Conservation (phyloP, 495 filamentous ascomycete species). For the Penicillium dipodomyicola region DNA sequence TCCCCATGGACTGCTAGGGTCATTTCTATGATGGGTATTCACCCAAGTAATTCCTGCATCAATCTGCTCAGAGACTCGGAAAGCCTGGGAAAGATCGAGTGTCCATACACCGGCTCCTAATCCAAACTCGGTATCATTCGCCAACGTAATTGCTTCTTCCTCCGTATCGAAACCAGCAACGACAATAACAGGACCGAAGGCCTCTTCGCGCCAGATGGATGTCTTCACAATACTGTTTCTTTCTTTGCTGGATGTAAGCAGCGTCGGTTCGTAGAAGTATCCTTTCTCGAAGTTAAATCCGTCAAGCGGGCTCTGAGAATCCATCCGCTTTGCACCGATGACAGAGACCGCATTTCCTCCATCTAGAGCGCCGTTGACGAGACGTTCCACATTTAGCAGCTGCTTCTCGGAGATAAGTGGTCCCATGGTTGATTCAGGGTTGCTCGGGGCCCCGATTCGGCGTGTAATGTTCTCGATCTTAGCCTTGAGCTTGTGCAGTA, state of each 20-base stretch:
- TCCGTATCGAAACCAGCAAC: constrained; percentile 43
- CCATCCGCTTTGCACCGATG: constrained; percentile 36
- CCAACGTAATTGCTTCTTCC: constrained; percentile 37
- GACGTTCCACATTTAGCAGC: constrained; percentile 15
- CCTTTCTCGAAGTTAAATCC: constrained; percentile 38
- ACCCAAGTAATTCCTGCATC: constrained; percentile 54
- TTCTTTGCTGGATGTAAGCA: constrained; percentile 34
- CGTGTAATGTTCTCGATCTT: constrained; percentile 40
- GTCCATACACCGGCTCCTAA: constrained; percentile 51
- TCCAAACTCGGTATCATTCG: constrained; percentile 45
- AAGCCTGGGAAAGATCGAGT: constrained; percentile 47
- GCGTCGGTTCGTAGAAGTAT: constrained; percentile 58
- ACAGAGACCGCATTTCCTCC: constrained; percentile 28
- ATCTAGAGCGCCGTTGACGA: constrained; percentile 31
- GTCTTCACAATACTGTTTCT: constrained; percentile 13
- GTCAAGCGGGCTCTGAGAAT: constrained; percentile 24
- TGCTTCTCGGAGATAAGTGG: constrained; percentile 24
- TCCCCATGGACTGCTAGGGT: constrained; percentile 31
- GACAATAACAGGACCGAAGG: constrained; percentile 49
- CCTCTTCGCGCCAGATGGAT: constrained; percentile 42
- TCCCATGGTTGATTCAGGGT: constrained; percentile 24
- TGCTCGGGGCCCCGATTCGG: constrained; percentile 28
- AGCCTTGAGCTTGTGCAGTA: constrained; percentile 35
- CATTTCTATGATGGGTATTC: constrained; percentile 40
- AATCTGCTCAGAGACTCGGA: constrained; percentile 48